Evolutionary conservation across 2,329 filamentous ascomycete genomes (phyloP).

Genomic region (Aspergillus spinulosporus): DNA sequence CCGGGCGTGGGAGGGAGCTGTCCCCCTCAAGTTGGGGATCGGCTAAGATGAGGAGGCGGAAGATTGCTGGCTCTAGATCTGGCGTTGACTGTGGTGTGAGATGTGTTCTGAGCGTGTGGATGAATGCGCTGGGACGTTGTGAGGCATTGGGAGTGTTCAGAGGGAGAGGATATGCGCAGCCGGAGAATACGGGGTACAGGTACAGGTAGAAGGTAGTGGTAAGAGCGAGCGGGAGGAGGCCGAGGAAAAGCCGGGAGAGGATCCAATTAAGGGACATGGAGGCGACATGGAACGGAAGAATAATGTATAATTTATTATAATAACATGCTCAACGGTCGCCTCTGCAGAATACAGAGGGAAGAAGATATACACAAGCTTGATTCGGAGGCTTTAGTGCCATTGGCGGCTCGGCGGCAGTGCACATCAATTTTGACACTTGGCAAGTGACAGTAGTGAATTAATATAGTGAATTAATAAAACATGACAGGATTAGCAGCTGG

Average conservation of each 20-base stretch:
- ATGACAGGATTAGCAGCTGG: not conserved
- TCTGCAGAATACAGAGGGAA: not conserved
- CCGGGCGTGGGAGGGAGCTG: conserved; percentile 67
- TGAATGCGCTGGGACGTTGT: conserved; percentile 25
- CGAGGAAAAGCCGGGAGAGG: conserved; percentile 48
- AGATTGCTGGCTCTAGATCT: conserved; percentile 59
- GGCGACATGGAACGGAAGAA: not conserved
- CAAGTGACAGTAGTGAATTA: not conserved
- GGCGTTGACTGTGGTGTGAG: conserved; percentile 21
- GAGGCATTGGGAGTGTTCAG: conserved; percentile 10
- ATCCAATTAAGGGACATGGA: conserved; percentile 55
- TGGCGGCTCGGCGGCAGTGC: conserved; percentile 7
- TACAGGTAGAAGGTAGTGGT: conserved; percentile 77
- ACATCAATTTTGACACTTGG: not conserved
- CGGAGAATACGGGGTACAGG: conserved; percentile 76
- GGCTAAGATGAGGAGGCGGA: conserved; percentile 81
- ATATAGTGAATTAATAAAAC: not conserved
- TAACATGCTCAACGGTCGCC: not conserved
- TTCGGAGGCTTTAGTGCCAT: not conserved
- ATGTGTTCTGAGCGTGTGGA: conserved; percentile 42
- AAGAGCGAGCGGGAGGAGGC: conserved; percentile 66
- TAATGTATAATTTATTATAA: not conserved
- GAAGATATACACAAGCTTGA: not conserved
- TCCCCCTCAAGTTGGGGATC: conserved; percentile 95
- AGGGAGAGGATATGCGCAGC: conserved; percentile 73